Evolutionary conservation across 169 alveolate species (phyloP).

Genomic region (Amoebophrya sp.): DNA sequence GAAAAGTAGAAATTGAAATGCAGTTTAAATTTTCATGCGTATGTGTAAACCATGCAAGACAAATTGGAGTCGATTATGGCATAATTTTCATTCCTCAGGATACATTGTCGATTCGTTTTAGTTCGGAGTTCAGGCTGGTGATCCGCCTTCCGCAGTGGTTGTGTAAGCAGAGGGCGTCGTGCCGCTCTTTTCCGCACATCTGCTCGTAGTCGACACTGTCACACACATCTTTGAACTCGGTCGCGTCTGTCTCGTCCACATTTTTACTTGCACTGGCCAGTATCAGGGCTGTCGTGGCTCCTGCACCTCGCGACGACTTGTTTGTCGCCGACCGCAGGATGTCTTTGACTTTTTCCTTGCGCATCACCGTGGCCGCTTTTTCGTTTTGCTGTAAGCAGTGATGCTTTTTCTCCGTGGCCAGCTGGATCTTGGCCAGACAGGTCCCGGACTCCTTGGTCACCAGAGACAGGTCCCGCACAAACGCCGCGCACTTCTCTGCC

Average conservation of each 20-base stretch:
- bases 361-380: too few relatives aligned
- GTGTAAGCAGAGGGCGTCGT: not conserved
- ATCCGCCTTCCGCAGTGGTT: not conserved
- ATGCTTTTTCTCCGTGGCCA: not conserved
- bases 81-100: too few relatives aligned
- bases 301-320: too few relatives aligned
- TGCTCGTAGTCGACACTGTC: not conserved
- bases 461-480: not conserved
- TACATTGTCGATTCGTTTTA: not conserved
- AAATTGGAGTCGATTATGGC: too few relatives aligned
- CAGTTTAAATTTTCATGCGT: too few relatives aligned
- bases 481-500: not conserved
- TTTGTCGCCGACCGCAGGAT: too few relatives aligned
- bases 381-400: too few relatives aligned
- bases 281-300: too few relatives aligned
- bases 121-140: not conserved
- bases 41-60: too few relatives aligned
- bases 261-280: too few relatives aligned
- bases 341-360: too few relatives aligned
- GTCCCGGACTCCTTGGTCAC: not conserved
- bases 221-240: not conserved
- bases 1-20: too few relatives aligned
- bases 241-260: not conserved
- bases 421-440: not conserved
- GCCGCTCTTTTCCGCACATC: not conserved